Base-by-base conservation (phyloP, 805 yeast genomes). In the Scheffersomyces stipitis region DNA sequence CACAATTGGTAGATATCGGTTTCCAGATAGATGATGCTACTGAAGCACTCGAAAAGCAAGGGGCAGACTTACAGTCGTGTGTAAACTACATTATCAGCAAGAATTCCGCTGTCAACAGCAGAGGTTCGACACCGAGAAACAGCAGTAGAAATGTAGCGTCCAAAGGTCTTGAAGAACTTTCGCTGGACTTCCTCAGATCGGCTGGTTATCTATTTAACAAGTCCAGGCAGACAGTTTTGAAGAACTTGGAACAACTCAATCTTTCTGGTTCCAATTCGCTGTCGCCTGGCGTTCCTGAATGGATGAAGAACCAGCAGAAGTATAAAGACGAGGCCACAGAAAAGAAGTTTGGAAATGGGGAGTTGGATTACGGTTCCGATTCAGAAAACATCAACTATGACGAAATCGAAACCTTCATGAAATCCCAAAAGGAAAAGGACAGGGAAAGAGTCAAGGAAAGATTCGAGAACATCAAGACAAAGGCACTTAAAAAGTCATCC, bases 1-100 rank as follows among this genome's bases (percentile, higher is more conserved):
- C 91, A 0, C 85, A 80, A 46, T 65, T 86, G 29, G 60, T 85
- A 2, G 93, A 86, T 41, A 87, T 87, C 79, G 96, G 96, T 2
- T 87, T 87, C 50, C 59, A 82, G 1, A 63, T 75, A 1, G 80
- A 77, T 2, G 75, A 70, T 35, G 80, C 93, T 4, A 72, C 69
- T 17, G 60, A 62, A 2, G 95, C 95, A 0, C 66, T 87, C 26
- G 70, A 60, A 5, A 60, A 66, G 31, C 76, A 81, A 0, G 86
- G 89, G 0, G 54, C 71, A 4, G 77, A 83, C 46, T 65, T 86
- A 6, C 76, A 81, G 39, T 71, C 66, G 16, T 89, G 95, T 20
- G 83, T 86, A 15, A 77, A 79, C 33, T 75, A 62, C 45, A 66
- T 86, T 24, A 81, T 86, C 84, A 70, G 64, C 30, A 70, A 69